phyloP scores from a whole-genome alignment of 345 rosid genomes.

The Psidium friedrichsthalianum region DNA sequence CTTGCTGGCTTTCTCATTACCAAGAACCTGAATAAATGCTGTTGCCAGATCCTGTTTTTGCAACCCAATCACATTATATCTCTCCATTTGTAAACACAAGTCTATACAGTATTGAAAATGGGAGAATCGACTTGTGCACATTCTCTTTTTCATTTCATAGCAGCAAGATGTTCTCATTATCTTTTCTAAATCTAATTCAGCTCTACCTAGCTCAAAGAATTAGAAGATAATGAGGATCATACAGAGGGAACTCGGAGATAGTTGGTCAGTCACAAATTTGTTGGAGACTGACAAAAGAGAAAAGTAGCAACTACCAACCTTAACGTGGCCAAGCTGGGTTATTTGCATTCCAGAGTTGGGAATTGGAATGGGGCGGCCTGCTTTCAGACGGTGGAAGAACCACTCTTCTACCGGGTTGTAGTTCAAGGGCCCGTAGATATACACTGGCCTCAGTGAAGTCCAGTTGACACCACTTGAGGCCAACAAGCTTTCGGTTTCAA shows the following conservation, averaged over 20 bases:
- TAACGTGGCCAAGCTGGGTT: conserved; percentile 91
- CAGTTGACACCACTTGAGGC: conserved; percentile 69
- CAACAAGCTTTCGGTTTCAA: conserved; percentile 66
- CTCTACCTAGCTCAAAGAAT: neutral
- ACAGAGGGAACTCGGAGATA: neutral
- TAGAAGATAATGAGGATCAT: neutral
- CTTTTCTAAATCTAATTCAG: neutral
- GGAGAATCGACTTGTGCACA: neutral
- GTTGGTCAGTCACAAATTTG: neutral
- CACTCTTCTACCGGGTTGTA: conserved; percentile 98
- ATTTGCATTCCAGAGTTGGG: conserved; percentile 80
- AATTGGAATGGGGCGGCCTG: conserved; percentile 86
- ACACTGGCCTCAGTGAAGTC: conserved; percentile 91
- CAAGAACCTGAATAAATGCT: conserved; percentile 66
- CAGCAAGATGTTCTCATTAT: neutral
- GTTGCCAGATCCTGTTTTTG: conserved; percentile 71
- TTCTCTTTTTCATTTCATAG: neutral
- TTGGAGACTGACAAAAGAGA: neutral
- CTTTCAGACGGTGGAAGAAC: conserved; percentile 94
- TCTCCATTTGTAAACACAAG: neutral
- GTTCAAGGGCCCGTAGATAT: conserved; percentile 93
- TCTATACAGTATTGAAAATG: neutral
- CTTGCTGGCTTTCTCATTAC: conserved; percentile 76
- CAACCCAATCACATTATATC: conserved; percentile 2
- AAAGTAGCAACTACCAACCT: conserved; percentile 27